Percentiles rank a stretch among this genome's conserved stretches.
Conservation (phyloP, 2,329 filamentous ascomycete genomes). For the Aspergillus latus region DNA sequence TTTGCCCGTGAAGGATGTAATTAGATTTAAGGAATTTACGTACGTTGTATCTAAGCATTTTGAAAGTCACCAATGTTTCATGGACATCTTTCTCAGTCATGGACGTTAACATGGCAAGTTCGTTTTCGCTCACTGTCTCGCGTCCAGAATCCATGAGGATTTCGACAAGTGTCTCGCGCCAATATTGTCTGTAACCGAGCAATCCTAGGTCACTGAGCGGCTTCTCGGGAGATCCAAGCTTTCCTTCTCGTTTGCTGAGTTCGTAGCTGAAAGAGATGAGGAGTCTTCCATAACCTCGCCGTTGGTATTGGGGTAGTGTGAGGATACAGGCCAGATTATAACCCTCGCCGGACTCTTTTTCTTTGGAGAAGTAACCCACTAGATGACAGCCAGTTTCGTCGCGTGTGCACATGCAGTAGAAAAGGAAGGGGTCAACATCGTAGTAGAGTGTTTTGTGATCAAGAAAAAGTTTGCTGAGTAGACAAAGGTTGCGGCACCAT, state of each 20-base stretch:
- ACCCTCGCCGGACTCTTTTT: constrained; percentile 93
- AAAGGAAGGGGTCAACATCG: constrained; percentile 93
- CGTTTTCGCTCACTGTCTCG: constrained; percentile 72
- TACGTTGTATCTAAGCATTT: constrained; percentile 88
- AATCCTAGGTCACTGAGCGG: constrained; percentile 91
- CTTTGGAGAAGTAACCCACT: constrained; percentile 98
- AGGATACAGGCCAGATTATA: constrained; percentile 99
- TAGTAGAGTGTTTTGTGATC: constrained; percentile 98
- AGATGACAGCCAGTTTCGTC: constrained; percentile 92
- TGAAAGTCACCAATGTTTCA: constrained; percentile 88
- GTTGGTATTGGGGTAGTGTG: constrained; percentile 92
- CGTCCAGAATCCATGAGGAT: constrained; percentile 73
- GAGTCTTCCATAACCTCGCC: constrained; percentile 87
- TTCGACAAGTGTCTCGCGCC: constrained; percentile 92
- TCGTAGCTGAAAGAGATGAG: constrained; percentile 98
- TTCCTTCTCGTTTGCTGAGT: constrained; percentile 89
- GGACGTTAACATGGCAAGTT: constrained; percentile 72
- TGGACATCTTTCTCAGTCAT: constrained; percentile 99
- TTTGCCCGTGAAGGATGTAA: neutral
- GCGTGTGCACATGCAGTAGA: constrained; percentile 95
- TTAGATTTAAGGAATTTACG: constrained; percentile 23
- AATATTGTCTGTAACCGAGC: constrained; percentile 93
- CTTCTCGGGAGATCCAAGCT: constrained; percentile 94
- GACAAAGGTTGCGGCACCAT: constrained; percentile 97
- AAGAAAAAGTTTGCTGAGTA: constrained; percentile 94